Base-by-base conservation (phyloP, 106 monocot genomes). In the Chionographis japonica region DNA sequence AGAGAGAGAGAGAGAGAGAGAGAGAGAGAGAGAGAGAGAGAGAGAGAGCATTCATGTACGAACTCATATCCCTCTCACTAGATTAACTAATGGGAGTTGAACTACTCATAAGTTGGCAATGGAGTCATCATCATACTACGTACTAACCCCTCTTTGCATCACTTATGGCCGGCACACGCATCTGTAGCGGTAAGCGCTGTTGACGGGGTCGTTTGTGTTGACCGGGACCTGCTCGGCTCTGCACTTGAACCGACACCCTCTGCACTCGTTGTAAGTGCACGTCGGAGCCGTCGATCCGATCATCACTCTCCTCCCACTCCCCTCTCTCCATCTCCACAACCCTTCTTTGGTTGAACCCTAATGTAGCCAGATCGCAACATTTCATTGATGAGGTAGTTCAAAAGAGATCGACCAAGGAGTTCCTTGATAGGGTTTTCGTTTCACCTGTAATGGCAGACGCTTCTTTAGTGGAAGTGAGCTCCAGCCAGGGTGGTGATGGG, bases 251-350 rank as follows among this genome's bases (percentile, higher is more conserved):
- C 83, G 78, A 69, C 94, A 95, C 2, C 94, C 85, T 62, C 90
- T 88, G 83, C 94, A 95, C 60, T 95, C 91, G 27, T 92, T 92
- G 60, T 79, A 90, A 14, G 88, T 95, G 77, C 91, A 95, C 8
- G 66, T 78, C 3, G 94, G 94, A 66, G 85, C 91, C 10, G 72
- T 84, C 3, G 94, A 95, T 0, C 94, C 91, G 11, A 95, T 95
- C 91, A 91, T 72, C 77, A 80, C 0, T 59, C 90, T 91, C 73
- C 81, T 84, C 14, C 56, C 57, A 46, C 16, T 71, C 59, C 41
- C 59, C 16, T 35, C 68, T 61, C 49, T 52, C 61, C 36, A 56
- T 14, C 37, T 72, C 67, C 61, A 57, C 12, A 54, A 41, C 37
- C 54, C 49, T 50, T 20, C 46, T 35, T 52, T 46, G 46, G 8